phyloP scores from a whole-genome alignment of 2,329 filamentous ascomycete genomes.

The Neoascochyta sp. region DNA sequence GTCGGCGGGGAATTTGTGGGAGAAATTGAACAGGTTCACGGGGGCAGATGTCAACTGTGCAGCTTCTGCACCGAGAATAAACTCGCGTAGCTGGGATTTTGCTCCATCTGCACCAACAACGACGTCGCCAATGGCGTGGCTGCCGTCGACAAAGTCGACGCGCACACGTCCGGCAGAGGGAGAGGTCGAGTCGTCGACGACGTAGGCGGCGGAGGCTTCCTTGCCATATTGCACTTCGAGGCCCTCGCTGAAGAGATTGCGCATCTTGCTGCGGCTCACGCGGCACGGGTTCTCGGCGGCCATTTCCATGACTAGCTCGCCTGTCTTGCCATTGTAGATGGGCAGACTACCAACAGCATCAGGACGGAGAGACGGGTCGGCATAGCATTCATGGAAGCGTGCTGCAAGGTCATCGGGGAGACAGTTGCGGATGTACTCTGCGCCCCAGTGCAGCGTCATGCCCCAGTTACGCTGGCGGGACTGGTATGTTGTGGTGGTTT shows the following conservation, averaged over 20 bases:
- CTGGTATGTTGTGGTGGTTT: slow-evolving; percentile 11
- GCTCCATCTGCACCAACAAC: slow-evolving; percentile 21
- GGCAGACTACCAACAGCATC: slow-evolving; percentile 20
- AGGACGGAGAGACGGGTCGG: slow-evolving; percentile 13
- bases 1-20: slow-evolving; percentile 12
- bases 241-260: slow-evolving; percentile 21
- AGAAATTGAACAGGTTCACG: slow-evolving; percentile 24
- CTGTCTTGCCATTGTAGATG: slow-evolving; percentile 23
- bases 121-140: slow-evolving; percentile 13
- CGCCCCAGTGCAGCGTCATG: slow-evolving; percentile 26
- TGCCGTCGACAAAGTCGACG: slow-evolving; percentile 18
- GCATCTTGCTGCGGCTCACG: slow-evolving; percentile 20
- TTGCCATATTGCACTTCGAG: slow-evolving; percentile 21
- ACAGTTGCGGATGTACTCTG: slow-evolving; percentile 14
- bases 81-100: slow-evolving; percentile 13
- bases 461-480: slow-evolving; percentile 25
- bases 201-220: slow-evolving; percentile 8
- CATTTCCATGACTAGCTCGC: slow-evolving; percentile 22
- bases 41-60: slow-evolving; percentile 15
- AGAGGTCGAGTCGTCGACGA: slow-evolving; percentile 6
- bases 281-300: slow-evolving; percentile 16
- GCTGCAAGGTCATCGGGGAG: slow-evolving; percentile 15
- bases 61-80: slow-evolving; percentile 13
- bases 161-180: slow-evolving; percentile 13
- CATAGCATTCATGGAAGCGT: slow-evolving; percentile 22